Base-by-base conservation (phyloP, 495 filamentous ascomycete genomes). In the Penicillium waksmanii region DNA sequence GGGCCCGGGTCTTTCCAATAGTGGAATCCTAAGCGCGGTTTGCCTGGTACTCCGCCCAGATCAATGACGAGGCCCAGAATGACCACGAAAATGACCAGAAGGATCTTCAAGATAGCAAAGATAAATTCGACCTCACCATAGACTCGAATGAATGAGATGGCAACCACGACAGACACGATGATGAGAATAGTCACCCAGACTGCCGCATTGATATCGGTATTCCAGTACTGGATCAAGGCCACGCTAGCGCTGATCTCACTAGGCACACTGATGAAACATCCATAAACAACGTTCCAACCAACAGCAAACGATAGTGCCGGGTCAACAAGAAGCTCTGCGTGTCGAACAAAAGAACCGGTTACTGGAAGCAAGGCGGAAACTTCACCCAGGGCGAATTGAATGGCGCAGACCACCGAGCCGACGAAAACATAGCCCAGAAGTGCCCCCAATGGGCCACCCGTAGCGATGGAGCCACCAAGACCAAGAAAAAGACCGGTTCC, bases 401-500 rank as follows among this genome's bases (percentile, higher is more conserved):
- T 71, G 17, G 71, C 59, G 55, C 75, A 79, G 7, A 78, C 77
- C 27, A 80, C 66, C 0, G 60, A 23, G 11, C 77, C 77, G 12
- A 79, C 66, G 18, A 77, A 71, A 10, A 62, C 46, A 46, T 78
- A 80, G 33, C 82, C 83, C 18, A 87, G 72, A 15, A 90, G 63
- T 61, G 80, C 85, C 69, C 77, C 89, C 64, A 75, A 74, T 0
- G 86, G 85, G n/a, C 86, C 86, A 43, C 81, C 85, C 19, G 77
- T 77, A 8, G 79, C 74, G 7, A 89, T 80, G 0, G 83, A 84
- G 48, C 77, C 74, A 47, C 86, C 86, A 4, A 80, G 79, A 36
- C 85, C 83, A 15, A 89, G 77, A 55, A 89, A 85, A 10, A 89
- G 77, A 52, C 86, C 87, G 4, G 86, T 87, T 25, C 85, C 83